phyloP scores from a whole-genome alignment of 176 grass and related monocot genomes.

The Lolium multiflorum region DNA sequence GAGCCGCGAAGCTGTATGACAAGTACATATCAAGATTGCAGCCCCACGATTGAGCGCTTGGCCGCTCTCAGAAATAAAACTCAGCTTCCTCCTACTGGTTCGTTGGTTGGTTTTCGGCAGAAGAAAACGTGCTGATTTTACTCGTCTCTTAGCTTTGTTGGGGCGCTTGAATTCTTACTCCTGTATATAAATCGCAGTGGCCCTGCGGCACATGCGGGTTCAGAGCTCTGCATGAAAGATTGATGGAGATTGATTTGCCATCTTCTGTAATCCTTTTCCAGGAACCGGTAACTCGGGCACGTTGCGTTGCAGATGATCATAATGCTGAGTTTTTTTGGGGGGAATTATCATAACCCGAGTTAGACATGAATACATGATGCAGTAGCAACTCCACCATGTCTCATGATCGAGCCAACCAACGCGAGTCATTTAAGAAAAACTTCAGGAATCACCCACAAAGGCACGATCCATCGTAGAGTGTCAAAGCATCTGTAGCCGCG shows the following conservation, averaged over 20 bases:
- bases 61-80: background rate
- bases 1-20: constrained; percentile 67
- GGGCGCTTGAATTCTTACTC: background rate
- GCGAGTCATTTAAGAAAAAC: too few species aligned
- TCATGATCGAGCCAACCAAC: too few species aligned
- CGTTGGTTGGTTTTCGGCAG: background rate
- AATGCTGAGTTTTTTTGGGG: background rate
- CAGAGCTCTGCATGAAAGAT: background rate
- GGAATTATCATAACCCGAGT: too few species aligned
- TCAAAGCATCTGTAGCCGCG: too few species aligned
- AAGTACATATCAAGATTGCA: constrained; percentile 65
- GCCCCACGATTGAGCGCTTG: constrained; percentile 25
- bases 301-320: background rate
- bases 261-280: background rate
- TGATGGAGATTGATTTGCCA: background rate
- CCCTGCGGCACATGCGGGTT: background rate
- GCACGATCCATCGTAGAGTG: too few species aligned
- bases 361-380: too few species aligned
- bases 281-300: background rate
- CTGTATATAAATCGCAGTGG: background rate
- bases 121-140: background rate
- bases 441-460: too few species aligned
- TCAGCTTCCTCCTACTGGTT: background rate
- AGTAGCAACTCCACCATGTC: too few species aligned
- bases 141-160: background rate